phyloP scores from a whole-genome alignment of 306 rosid genomes.

The Lupinus albus region DNA sequence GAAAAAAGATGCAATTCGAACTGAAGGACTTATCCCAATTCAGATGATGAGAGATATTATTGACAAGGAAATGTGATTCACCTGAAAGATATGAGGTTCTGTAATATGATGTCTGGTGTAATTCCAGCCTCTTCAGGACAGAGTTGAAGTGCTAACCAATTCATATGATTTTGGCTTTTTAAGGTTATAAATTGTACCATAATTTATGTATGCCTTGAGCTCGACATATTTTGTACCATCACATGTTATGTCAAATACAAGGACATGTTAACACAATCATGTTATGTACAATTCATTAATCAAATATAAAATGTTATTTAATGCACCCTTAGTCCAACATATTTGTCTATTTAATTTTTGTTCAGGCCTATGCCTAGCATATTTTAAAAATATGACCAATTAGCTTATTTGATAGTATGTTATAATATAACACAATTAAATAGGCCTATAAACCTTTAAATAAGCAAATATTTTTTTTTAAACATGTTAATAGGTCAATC shows the following conservation, averaged over 20 bases:
- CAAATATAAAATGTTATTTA: slow-evolving; percentile 35
- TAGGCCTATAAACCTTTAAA: no score
- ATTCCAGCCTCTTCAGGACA: slow-evolving; percentile 33
- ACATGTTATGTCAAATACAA: slow-evolving; percentile 39
- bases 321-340: no score
- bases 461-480: no score
- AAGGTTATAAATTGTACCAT: slow-evolving; percentile 29
- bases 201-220: slow-evolving; percentile 11
- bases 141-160: slow-evolving; percentile 41
- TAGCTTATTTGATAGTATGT: no score
- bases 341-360: no score
- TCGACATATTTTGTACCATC: slow-evolving; percentile 43
- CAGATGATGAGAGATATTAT: slow-evolving; percentile 95
- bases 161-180: slow-evolving; percentile 39
- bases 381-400: no score
- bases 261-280: slow-evolving; percentile 27
- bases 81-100: slow-evolving; percentile 30
- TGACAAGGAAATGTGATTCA: slow-evolving; percentile 68
- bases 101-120: slow-evolving; percentile 41
- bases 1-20: slow-evolving; percentile 80
- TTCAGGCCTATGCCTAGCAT: no score
- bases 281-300: slow-evolving; percentile 32
- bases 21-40: slow-evolving; percentile 91
- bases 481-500: no score
- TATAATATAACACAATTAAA: no score